Percentiles rank a stretch among this genome's conserved stretches.
Evolutionary conservation across 805 yeast genomes (phyloP).

Genomic region (Yarrowia porcina): DNA sequence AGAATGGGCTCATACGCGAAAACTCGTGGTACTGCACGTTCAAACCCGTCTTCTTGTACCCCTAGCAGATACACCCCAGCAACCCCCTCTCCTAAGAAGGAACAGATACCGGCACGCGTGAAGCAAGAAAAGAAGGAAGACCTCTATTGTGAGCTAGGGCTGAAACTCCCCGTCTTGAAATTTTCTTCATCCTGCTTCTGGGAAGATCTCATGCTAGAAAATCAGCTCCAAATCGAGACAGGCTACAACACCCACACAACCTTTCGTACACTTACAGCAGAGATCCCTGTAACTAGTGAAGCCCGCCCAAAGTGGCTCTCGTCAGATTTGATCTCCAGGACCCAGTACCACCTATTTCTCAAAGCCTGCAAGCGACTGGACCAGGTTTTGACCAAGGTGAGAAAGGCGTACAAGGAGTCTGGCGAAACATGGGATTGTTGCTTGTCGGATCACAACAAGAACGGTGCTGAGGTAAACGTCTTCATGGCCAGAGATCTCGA

Average conservation of each 20-base stretch:
- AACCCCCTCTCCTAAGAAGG: too few relatives aligned
- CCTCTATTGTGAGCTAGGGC: too few relatives aligned
- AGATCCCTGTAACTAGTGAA: not conserved
- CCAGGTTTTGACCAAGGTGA: not conserved
- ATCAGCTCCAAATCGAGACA: not conserved
- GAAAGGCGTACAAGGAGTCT: not conserved
- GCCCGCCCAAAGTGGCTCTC: not conserved
- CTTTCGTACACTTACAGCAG: not conserved
- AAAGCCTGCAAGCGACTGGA: not conserved
- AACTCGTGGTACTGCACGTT: too few relatives aligned
- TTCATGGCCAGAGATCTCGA: not conserved
- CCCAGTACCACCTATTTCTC: not conserved
- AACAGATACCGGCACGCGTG: too few relatives aligned
- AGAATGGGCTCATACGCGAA: too few relatives aligned
- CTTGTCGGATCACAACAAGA: not conserved
- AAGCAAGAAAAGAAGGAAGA: too few relatives aligned
- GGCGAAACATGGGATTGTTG: not conserved
- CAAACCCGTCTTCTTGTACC: too few relatives aligned
- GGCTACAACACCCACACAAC: not conserved
- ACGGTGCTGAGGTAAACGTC: not conserved
- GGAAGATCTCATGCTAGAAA: not conserved
- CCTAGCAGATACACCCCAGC: too few relatives aligned
- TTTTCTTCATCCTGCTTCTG: not conserved
- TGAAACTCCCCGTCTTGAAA: too few relatives aligned
- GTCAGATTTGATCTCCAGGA: not conserved